These are phyloP conservation scores for Fonsecaea erecta DNA, from an alignment of 2,329 filamentous ascomycete genomes.

Conservation along the genomic window DNA sequence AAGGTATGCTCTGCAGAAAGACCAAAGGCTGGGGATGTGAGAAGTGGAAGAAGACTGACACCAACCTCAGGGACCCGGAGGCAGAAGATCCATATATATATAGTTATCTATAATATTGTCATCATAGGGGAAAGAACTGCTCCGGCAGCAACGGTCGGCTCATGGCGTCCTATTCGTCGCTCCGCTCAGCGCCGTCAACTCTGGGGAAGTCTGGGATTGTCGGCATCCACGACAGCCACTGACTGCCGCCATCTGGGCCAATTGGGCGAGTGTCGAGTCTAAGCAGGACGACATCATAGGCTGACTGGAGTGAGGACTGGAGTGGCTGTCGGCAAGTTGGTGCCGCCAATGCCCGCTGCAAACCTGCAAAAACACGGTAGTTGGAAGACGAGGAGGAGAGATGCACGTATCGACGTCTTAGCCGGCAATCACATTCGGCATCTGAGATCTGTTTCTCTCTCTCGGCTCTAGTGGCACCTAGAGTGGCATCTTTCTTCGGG, in stretches of 20 bases:
- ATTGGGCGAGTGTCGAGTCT: neutral
- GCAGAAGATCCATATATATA: neutral
- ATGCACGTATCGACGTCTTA: neutral
- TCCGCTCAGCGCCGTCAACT: neutral
- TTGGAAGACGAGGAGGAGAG: too few species aligned
- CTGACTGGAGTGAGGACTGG: neutral
- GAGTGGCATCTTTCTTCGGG: too few species aligned
- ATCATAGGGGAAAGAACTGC: neutral
- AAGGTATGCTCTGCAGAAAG: too few species aligned
- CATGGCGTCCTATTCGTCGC: neutral
- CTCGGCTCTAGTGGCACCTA: too few species aligned
- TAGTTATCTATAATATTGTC: too few species aligned
- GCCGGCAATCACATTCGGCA: neutral
- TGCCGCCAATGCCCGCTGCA: neutral
- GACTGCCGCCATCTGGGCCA: neutral
- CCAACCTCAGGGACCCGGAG: neutral
- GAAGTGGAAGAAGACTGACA: neutral
- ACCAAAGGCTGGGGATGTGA: neutral
- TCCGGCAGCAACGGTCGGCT: neutral
- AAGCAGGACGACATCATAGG: conserved; percentile 2
- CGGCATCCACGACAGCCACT: neutral
- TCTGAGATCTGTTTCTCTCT: neutral
- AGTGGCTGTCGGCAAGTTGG: neutral
- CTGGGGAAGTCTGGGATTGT: neutral
- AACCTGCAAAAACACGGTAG: neutral